Evolutionary conservation across 2,329 filamentous ascomycete genomes (phyloP), one percentile per base, ranked within the genome.

Genomic region (Aspergillus sp.): DNA sequence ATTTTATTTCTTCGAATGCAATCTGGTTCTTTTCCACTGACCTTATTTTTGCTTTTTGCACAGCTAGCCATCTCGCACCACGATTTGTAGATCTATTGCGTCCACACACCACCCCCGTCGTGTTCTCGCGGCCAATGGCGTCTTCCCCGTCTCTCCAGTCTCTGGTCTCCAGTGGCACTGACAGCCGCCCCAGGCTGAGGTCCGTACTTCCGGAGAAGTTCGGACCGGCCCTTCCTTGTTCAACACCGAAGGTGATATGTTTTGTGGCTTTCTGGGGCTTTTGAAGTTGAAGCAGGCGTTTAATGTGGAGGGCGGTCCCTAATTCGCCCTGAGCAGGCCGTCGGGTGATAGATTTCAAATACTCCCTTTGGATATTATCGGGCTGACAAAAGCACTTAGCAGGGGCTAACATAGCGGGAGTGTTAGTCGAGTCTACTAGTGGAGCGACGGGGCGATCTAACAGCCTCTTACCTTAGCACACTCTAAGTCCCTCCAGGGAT

Each of bases 61-160:
- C 8, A 38, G n/a, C 31, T 58, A 48, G 22, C 50, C 53, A 58
- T 51, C 55, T 54, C 53, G 47, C 25, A 54, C 54, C 59, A 23
- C 59, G 50, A 64, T 66, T 66, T 64, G 61, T 65, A 63, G 65
- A 64, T 67, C 65, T 58, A 48, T 30, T 57, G 22, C 47, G 28
- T 23, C 50, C 50, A 41, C 34, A 28, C 9, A 13, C 11, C 34
- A 5, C 41, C 9, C 45, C 25, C 19, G 31, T 50, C 41, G 22
- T 28, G 19, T 19, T 8, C 31, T 49, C 54, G n/a, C 30, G 22
- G 15, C 53, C 34, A 34, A 56, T 45, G 19, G 28, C 15, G n/a
- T 30, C 11, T 53, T 19, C 50, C 38, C 56, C 48, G 46, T 34
- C 51, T 46, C 23, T 59, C 47, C 55, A 25, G 47, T 31, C 30